Conservation (phyloP, 306 rosid species). For the Begonia peltatifolia region DNA sequence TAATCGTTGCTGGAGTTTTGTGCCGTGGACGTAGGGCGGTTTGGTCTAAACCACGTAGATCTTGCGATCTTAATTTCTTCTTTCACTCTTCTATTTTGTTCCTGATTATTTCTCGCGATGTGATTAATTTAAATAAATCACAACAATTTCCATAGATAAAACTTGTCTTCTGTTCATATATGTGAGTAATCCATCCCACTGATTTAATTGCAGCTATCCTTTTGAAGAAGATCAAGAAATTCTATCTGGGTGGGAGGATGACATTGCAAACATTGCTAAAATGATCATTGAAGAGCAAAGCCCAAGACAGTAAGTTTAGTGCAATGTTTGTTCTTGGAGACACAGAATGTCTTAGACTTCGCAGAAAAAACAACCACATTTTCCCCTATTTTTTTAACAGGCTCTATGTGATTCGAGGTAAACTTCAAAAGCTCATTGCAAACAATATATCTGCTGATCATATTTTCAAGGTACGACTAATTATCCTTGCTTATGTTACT, state of each 20-base stretch:
- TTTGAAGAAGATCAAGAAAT: conserved; percentile 36
- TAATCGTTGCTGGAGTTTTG: no score
- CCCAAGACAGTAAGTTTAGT: conserved; percentile 54
- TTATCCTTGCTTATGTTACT: not conserved
- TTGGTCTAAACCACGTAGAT: no score
- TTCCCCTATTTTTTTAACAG: conserved; percentile 12
- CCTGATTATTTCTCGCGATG: no score
- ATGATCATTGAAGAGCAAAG: conserved; percentile 50
- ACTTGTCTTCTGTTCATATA: not conserved
- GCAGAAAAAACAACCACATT: not conserved
- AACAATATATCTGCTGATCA: conserved; percentile 44
- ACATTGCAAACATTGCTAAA: conserved; percentile 52
- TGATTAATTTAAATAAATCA: no score
- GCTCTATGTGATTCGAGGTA: conserved; percentile 46
- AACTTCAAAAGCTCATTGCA: conserved; percentile 44
- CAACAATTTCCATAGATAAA: not conserved
- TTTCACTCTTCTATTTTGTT: no score
- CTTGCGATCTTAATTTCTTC: no score
- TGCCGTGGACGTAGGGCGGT: no score
- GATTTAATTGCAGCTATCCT: conserved; percentile 29
- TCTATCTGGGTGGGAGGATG: conserved; percentile 80
- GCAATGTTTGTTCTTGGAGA: not conserved
- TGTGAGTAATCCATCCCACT: not conserved
- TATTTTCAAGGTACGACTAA: conserved; percentile 37
- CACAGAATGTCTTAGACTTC: not conserved